These are phyloP conservation scores for Dioszegia hungarica DNA, from an alignment of 768 basidiomycete species.

Conservation along the genomic window DNA sequence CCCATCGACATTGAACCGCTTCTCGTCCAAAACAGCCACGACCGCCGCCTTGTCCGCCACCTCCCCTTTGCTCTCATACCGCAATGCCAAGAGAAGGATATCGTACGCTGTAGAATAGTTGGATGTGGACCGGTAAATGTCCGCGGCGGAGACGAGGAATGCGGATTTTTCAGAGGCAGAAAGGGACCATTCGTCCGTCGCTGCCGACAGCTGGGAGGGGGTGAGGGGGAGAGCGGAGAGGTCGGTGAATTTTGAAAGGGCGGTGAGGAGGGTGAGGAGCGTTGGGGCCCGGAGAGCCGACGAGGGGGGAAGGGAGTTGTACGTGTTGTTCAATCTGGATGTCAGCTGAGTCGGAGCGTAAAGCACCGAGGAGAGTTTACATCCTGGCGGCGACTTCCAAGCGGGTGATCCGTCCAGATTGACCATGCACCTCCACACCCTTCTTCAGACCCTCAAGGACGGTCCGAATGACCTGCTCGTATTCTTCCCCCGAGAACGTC, in stretches of 20 bases:
- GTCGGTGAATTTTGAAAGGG: constrained; percentile 35
- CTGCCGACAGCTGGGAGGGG: constrained; percentile 15
- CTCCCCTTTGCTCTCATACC: constrained; percentile 10
- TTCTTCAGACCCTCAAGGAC: constrained; percentile 35
- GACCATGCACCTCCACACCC: constrained; percentile 21
- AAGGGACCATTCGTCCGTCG: constrained; percentile 37
- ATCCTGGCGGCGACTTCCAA: constrained; percentile 42
- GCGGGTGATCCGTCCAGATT: constrained; percentile 16
- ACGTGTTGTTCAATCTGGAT: constrained; percentile 45
- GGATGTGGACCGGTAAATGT: constrained; percentile 30
- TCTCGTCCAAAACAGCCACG: constrained; percentile 25
- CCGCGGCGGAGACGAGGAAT: constrained; percentile 35
- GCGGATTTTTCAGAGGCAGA: constrained; percentile 31
- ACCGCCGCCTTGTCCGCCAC: constrained; percentile 34
- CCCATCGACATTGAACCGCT: constrained; percentile 33
- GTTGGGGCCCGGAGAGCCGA: constrained; percentile 41
- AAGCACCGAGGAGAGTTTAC: constrained; percentile 22
- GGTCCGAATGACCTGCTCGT: constrained; percentile 11
- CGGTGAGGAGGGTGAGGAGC: constrained; percentile 37
- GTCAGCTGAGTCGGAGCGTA: not conserved
- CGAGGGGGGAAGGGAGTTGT: constrained; percentile 42
- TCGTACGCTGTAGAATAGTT: constrained; percentile 30
- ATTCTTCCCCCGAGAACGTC: constrained; percentile 28
- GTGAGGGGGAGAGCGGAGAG: constrained; percentile 35
- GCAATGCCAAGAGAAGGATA: constrained; percentile 28